Percentiles rank a stretch among this genome's conserved stretches.
These are phyloP conservation scores for Fragilaria crotonensis DNA, from an alignment of 108 stramenopile species.

Conservation along the genomic window DNA sequence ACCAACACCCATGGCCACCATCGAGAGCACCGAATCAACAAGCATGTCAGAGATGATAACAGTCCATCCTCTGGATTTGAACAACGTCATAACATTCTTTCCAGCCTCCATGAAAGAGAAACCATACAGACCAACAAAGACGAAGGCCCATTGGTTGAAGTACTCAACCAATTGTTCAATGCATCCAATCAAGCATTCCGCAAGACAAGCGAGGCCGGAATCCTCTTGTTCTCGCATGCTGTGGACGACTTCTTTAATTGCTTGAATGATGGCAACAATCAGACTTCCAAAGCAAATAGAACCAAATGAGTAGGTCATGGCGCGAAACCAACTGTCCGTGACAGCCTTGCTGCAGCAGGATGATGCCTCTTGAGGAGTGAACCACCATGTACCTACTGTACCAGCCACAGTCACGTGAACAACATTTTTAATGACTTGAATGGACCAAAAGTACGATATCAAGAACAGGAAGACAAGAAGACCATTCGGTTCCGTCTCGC, in stretches of 20 bases:
- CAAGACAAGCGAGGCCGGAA: conserved; percentile 40
- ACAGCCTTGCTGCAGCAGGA: conserved; percentile 59
- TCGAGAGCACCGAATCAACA: conserved; percentile 43
- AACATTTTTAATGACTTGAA: conserved; percentile 72
- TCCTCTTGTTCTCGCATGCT: conserved; percentile 43
- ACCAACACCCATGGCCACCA: conserved; percentile 57
- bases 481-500: conserved; percentile 4
- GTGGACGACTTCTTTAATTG: conserved; percentile 42
- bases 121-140: conserved; percentile 55
- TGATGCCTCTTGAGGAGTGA: conserved; percentile 46
- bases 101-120: conserved; percentile 61
- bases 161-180: conserved; percentile 50
- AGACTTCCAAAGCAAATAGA: conserved; percentile 74
- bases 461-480: conserved; percentile 49
- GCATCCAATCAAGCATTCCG: conserved; percentile 62
- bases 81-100: conserved; percentile 61
- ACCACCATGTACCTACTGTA: conserved; percentile 88
- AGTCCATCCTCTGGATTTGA: conserved; percentile 77
- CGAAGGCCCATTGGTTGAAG: conserved; percentile 77
- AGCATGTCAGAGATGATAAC: conserved; percentile 79
- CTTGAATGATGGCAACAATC: conserved; percentile 71
- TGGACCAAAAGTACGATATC: conserved; percentile 71
- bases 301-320: conserved; percentile 66
- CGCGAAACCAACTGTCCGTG: conserved; percentile 33
- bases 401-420: conserved; percentile 78